phyloP scores from a whole-genome alignment of 2,329 filamentous ascomycete genomes.

The Falciphora oryzae region DNA sequence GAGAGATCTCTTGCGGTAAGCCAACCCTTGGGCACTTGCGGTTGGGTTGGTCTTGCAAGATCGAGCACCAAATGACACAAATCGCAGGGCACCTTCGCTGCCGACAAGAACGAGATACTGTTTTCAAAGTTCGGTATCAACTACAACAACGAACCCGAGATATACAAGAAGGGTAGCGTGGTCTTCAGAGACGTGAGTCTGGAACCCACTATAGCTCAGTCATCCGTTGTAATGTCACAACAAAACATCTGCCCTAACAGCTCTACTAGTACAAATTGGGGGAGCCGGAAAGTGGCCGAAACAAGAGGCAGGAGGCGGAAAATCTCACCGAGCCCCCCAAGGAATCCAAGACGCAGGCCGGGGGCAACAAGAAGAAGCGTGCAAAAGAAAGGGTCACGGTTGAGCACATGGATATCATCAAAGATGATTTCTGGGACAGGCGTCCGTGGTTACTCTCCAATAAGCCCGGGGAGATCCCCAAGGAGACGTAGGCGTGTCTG shows the following conservation, averaged over 20 bases:
- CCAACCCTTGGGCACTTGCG: conserved; percentile 4
- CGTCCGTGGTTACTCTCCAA: conserved; percentile 79
- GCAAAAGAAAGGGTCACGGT: conserved; percentile 75
- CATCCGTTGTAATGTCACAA: neutral
- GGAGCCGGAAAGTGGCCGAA: conserved; percentile 44
- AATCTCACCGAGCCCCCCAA: conserved; percentile 45
- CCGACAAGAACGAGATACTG: conserved; percentile 94
- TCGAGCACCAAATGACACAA: neutral
- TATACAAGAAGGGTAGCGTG: conserved; percentile 90
- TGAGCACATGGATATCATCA: conserved; percentile 90
- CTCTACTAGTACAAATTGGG: conserved; percentile 60
- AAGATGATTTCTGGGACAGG: conserved; percentile 86
- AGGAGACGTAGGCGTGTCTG: conserved; percentile 36
- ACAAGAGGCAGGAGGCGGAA: conserved; percentile 40
- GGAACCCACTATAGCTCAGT: neutral
- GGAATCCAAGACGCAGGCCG: conserved; percentile 71
- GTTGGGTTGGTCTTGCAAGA: neutral
- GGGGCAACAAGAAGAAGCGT: conserved; percentile 76
- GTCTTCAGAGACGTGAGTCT: conserved; percentile 69
- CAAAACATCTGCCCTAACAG: neutral
- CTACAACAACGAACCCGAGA: conserved; percentile 93
- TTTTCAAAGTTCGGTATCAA: conserved; percentile 88
- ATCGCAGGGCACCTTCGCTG: conserved; percentile 67
- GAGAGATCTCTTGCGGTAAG: conserved; percentile 71
- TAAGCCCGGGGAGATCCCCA: conserved; percentile 65